phyloP scores from a whole-genome alignment of 2,329 filamentous ascomycete genomes.

The Fusarium compactum region DNA sequence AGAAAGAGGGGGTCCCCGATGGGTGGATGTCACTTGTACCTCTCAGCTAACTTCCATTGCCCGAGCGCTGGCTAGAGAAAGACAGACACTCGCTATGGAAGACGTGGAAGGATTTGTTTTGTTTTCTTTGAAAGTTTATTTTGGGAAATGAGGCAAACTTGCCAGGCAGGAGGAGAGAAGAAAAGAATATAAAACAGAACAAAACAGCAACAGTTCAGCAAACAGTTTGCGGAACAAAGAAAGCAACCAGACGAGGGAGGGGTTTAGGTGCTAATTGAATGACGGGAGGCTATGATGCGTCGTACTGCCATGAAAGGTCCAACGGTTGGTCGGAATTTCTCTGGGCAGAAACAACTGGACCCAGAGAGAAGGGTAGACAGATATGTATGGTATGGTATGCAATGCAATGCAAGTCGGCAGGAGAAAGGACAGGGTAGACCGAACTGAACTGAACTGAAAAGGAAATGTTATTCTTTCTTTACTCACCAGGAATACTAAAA shows the following conservation, averaged over 20 bases:
- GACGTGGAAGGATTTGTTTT: not conserved
- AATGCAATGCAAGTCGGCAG: slow-evolving; percentile 21
- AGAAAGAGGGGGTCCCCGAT: slow-evolving; percentile 15
- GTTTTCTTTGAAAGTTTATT: not conserved
- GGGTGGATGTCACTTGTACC: slow-evolving; percentile 24
- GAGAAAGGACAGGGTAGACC: not conserved
- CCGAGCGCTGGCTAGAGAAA: not conserved
- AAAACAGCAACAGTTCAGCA: not conserved
- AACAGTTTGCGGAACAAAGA: slow-evolving; percentile 31
- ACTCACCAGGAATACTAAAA: slow-evolving; percentile 43
- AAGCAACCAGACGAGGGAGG: slow-evolving; percentile 1
- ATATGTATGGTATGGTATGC: not conserved
- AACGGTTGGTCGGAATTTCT: slow-evolving; percentile 32
- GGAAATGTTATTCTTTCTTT: not conserved
- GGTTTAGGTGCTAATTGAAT: slow-evolving; percentile 1
- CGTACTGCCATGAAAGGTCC: slow-evolving; percentile 21
- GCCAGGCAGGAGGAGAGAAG: not conserved
- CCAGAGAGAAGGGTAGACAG: not conserved
- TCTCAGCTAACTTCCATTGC: slow-evolving; percentile 19
- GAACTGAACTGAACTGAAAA: not conserved
- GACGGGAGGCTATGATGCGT: slow-evolving; percentile 35
- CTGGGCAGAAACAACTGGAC: slow-evolving; percentile 21
- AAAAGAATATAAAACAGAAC: not conserved
- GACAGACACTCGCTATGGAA: not conserved
- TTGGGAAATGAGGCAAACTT: slow-evolving; percentile 8